phyloP scores from a whole-genome alignment of 2,329 filamentous ascomycete genomes.

The Fusarium cyanostomum region DNA sequence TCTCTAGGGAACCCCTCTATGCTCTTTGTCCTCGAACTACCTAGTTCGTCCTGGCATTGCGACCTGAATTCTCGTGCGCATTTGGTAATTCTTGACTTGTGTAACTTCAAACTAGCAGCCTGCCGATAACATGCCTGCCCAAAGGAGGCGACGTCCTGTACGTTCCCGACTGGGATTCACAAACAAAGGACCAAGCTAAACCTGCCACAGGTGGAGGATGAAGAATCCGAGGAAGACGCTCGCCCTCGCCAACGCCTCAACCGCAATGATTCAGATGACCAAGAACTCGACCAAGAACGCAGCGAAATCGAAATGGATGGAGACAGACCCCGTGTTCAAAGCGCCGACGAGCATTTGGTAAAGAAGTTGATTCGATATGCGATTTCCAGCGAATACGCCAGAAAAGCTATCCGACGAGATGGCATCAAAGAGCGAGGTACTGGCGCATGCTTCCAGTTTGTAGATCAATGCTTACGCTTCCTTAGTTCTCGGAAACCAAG shows the following conservation, averaged over 20 bases:
- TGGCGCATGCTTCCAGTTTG: not conserved
- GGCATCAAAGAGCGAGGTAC: conserved; percentile 72
- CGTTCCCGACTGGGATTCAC: conserved; percentile 17
- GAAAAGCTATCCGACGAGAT: conserved; percentile 67
- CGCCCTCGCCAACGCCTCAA: conserved; percentile 47
- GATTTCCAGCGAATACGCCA: conserved; percentile 71
- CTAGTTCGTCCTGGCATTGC: not conserved
- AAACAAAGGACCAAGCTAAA: conserved; percentile 15
- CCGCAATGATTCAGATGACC: conserved; percentile 42
- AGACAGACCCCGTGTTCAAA: conserved; percentile 47
- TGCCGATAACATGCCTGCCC: conserved; percentile 44
- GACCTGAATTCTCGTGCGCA: not conserved
- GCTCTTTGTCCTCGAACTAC: not conserved
- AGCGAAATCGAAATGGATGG: conserved; percentile 51
- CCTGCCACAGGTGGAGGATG: conserved; percentile 36
- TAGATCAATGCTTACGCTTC: conserved; percentile 10
- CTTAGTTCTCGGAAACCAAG: conserved; percentile 74
- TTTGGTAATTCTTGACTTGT: not conserved
- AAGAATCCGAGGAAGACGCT: conserved; percentile 47
- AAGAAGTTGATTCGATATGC: conserved; percentile 77
- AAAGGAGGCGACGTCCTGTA: conserved; percentile 49
- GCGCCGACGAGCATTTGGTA: conserved; percentile 61
- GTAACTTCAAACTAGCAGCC: not conserved
- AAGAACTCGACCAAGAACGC: conserved; percentile 46
- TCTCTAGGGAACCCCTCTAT: conserved; percentile 16